These are phyloP conservation scores for Brassica nigra DNA, from an alignment of 345 rosid species.

Conservation along the genomic window DNA sequence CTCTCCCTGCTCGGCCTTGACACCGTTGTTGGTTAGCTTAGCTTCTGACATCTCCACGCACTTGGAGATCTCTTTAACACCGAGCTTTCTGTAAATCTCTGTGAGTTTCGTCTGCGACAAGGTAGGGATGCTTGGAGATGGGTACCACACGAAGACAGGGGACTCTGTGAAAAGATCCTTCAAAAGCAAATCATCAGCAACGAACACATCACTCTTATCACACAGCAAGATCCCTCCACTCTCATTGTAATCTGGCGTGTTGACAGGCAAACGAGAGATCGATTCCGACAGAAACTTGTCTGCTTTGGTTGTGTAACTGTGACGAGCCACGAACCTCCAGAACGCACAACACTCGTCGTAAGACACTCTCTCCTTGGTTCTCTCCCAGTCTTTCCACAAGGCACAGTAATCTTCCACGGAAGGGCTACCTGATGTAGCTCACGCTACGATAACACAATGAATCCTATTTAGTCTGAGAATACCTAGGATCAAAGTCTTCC, in stretches of 20 bases:
- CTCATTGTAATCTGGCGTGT: conserved; percentile 13
- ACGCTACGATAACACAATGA: no score
- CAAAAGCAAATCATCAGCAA: conserved; percentile 69
- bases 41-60: conserved; percentile 48
- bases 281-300: conserved; percentile 41
- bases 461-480: no score
- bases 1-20: conserved; percentile 10
- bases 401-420: conserved; percentile 55
- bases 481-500: no score
- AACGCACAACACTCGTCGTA: conserved; percentile 60
- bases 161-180: conserved; percentile 51
- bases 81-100: conserved; percentile 55
- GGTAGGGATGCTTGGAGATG: conserved; percentile 50
- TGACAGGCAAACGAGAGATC: conserved; percentile 55
- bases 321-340: conserved; percentile 49
- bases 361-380: conserved; percentile 39
- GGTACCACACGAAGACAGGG: conserved; percentile 71
- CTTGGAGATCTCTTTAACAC: conserved; percentile 63
- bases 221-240: conserved; percentile 43
- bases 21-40: conserved; percentile 15
- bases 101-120: conserved; percentile 49
- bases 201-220: conserved; percentile 53
- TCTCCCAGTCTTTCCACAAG: conserved; percentile 77
- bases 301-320: conserved; percentile 20
- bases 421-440: conserved; percentile 33